Percentiles rank a stretch among this genome's conserved stretches.
Evolutionary conservation across 257 asterid genomes (phyloP).

Genomic region (Capsicum rhomboideum): DNA sequence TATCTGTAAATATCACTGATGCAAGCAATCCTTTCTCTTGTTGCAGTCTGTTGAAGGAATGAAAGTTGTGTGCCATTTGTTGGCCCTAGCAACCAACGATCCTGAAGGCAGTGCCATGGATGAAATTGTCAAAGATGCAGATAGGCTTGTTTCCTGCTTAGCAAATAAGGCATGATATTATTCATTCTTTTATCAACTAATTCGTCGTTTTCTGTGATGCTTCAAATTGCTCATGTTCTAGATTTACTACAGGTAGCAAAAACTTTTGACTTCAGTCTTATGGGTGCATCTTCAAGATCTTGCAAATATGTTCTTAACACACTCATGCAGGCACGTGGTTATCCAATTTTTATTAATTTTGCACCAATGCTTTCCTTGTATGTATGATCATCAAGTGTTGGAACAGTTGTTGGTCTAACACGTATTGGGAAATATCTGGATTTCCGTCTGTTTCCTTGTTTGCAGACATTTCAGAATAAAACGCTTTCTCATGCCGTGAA

Average conservation of each 20-base stretch:
- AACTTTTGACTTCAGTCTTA: conserved; percentile 88
- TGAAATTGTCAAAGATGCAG: conserved; percentile 81
- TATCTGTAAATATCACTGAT: neutral
- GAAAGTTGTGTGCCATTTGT: conserved; percentile 96
- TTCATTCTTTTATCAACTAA: neutral
- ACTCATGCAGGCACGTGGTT: conserved; percentile 73
- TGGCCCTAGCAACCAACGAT: conserved; percentile 79
- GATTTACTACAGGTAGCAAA: conserved; percentile 68
- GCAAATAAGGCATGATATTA: conserved; percentile 62
- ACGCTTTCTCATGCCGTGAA: conserved; percentile 83
- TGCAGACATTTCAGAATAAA: conserved; percentile 92
- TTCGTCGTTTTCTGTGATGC: conserved; percentile 2
- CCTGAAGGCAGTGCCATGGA: conserved; percentile 84
- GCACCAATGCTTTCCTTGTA: neutral
- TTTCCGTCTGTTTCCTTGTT: neutral
- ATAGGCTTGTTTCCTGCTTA: conserved; percentile 94
- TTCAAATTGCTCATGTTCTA: conserved; percentile 7
- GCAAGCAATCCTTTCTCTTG: neutral
- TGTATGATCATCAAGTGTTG: neutral
- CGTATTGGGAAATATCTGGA: neutral
- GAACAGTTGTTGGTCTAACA: neutral
- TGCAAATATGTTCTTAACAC: conserved; percentile 99
- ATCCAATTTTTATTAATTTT: neutral
- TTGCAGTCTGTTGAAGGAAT: conserved; percentile 98
- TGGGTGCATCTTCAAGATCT: conserved; percentile 96